Evolutionary conservation across 768 basidiomycete species (phyloP).

Genomic region (Boletus insuetus): DNA sequence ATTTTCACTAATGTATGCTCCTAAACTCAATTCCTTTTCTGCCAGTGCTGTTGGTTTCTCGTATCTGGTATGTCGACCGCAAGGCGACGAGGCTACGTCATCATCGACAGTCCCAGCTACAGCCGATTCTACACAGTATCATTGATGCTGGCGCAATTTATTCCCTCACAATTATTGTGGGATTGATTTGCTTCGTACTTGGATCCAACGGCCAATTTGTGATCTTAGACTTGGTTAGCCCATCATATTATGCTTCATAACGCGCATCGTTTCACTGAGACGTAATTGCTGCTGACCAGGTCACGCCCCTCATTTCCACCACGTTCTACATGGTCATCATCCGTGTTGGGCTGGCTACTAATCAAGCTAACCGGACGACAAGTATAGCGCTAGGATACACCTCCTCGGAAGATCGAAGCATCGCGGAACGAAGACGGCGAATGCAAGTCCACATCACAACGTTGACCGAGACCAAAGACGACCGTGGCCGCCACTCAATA

Average conservation of each 20-base stretch:
- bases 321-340: not conserved
- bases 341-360: not conserved
- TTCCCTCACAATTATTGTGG: not conserved
- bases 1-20: not conserved
- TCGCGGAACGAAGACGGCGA: not conserved
- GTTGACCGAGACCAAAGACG: not conserved
- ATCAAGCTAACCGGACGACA: not conserved
- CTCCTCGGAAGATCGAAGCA: not conserved
- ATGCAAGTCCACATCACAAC: not conserved
- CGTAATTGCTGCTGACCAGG: not conserved
- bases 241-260: not conserved
- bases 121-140: not conserved
- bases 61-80: not conserved
- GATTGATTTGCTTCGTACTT: not conserved
- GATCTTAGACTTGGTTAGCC: not conserved
- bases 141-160: not conserved
- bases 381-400: not conserved
- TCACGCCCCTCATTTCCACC: not conserved
- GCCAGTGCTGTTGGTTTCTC: not conserved
- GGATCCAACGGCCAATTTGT: not conserved
- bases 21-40: not conserved
- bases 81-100: not conserved
- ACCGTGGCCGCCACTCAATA: not conserved
- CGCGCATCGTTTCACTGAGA: not conserved
- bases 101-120: not conserved